These are phyloP conservation scores for Claviceps sp. DNA, from an alignment of 2,329 filamentous ascomycete genomes.

Conservation along the genomic window DNA sequence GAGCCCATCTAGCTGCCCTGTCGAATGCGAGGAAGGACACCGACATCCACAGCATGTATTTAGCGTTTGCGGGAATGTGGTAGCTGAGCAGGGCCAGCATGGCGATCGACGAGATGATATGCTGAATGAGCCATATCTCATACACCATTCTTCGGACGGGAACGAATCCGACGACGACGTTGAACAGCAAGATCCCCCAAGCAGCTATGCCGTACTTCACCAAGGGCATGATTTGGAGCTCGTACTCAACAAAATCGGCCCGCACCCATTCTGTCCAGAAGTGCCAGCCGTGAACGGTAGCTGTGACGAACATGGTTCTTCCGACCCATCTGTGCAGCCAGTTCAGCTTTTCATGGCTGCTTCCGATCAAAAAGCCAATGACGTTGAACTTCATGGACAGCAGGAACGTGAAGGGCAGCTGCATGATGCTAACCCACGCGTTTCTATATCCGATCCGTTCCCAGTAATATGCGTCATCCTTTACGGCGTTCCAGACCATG, in stretches of 20 bases:
- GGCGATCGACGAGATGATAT: slow-evolving; percentile 45
- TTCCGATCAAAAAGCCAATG: slow-evolving; percentile 47
- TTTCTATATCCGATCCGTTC: slow-evolving; percentile 56
- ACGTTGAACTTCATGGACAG: slow-evolving; percentile 46
- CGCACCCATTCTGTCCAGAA: slow-evolving; percentile 52
- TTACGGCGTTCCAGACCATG: slow-evolving; percentile 35
- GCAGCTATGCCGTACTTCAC: slow-evolving; percentile 54
- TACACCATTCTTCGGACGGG: slow-evolving; percentile 54
- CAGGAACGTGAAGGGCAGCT: slow-evolving; percentile 51
- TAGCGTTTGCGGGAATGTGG: slow-evolving; percentile 46
- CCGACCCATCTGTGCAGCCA: slow-evolving; percentile 64
- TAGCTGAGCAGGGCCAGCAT: slow-evolving; percentile 50
- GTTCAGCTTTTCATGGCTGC: slow-evolving; percentile 55
- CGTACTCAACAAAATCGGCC: slow-evolving; percentile 42
- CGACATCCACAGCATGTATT: slow-evolving; percentile 52
- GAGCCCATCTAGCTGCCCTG: slow-evolving; percentile 35
- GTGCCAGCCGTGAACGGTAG: slow-evolving; percentile 55
- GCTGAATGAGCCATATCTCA: slow-evolving; percentile 57
- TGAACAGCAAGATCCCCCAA: slow-evolving; percentile 54
- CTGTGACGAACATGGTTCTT: slow-evolving; percentile 53
- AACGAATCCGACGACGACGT: slow-evolving; percentile 45
- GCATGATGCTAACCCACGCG: slow-evolving; percentile 51
- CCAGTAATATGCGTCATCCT: slow-evolving; percentile 42
- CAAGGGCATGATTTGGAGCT: slow-evolving; percentile 48
- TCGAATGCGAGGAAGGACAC: slow-evolving; percentile 50